Evolutionary conservation across 1,284 basidiomycete species (phyloP).

Genomic region (Ustilago loliicola): DNA sequence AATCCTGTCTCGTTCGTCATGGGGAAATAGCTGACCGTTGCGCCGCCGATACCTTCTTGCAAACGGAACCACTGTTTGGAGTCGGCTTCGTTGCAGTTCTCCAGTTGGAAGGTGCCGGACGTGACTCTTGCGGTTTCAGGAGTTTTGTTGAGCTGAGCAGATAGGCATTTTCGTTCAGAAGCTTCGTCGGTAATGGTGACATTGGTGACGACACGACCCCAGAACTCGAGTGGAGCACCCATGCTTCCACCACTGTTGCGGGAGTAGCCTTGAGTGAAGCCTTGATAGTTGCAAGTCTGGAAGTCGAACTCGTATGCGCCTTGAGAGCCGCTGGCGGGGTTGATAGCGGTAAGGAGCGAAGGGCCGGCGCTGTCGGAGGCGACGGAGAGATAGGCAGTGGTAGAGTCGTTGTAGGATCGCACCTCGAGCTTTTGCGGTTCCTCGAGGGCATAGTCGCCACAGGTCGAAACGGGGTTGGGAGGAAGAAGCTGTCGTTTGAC

Average conservation of each 20-base stretch:
- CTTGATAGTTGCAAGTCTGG: slow-evolving; percentile 38
- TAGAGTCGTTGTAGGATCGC: slow-evolving; percentile 27
- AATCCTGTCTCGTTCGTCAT: slow-evolving; percentile 32
- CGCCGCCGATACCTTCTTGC: slow-evolving; percentile 28
- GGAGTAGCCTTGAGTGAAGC: slow-evolving; percentile 37
- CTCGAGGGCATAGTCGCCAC: slow-evolving; percentile 26
- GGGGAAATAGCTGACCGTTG: slow-evolving; percentile 29
- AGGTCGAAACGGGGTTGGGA: slow-evolving; percentile 12
- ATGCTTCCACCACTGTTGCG: slow-evolving; percentile 31
- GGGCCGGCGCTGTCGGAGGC: not conserved
- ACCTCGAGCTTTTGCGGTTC: slow-evolving; percentile 27
- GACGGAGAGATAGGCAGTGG: slow-evolving; percentile 13
- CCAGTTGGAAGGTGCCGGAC: slow-evolving; percentile 7
- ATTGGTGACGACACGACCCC: slow-evolving; percentile 37
- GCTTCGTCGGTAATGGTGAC: not conserved
- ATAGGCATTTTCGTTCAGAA: slow-evolving; percentile 16
- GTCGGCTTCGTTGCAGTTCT: slow-evolving; percentile 26
- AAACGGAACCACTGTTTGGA: slow-evolving; percentile 40
- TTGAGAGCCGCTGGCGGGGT: slow-evolving; percentile 2
- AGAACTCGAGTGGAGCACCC: slow-evolving; percentile 45
- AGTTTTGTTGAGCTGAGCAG: slow-evolving; percentile 7
- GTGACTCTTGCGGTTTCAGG: slow-evolving; percentile 2
- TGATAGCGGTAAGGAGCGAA: slow-evolving; percentile 4
- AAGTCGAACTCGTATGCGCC: slow-evolving; percentile 22
- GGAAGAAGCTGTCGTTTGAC: slow-evolving; percentile 11